Conservation (phyloP, 371 early-diverging fungal genomes). For the Apophysomyces variabilis region DNA sequence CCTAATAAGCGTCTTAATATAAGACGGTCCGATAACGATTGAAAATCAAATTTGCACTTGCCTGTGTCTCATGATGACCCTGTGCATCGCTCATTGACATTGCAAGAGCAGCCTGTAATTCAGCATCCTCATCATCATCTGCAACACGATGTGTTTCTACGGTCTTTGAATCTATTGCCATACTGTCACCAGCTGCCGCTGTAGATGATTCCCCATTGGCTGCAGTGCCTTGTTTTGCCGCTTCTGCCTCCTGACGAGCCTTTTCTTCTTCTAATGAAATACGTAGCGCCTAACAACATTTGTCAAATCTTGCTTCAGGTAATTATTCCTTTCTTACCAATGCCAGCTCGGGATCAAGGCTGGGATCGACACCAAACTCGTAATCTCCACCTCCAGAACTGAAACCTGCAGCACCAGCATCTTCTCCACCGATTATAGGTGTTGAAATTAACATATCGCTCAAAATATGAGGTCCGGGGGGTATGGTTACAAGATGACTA, state of each 20-base stretch:
- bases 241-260: conserved; percentile 84
- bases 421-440: conserved; percentile 86
- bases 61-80: conserved; percentile 9
- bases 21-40: neutral
- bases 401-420: conserved; percentile 72
- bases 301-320: neutral
- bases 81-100: conserved; percentile 65
- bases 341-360: conserved; percentile 95
- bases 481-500: conserved; percentile 91
- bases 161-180: conserved; percentile 54
- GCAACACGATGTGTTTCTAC: conserved; percentile 38
- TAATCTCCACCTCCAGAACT: conserved; percentile 69
- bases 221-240: conserved; percentile 52
- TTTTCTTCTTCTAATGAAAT: conserved; percentile 97
- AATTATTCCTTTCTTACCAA: conserved; percentile 55
- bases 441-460: conserved; percentile 88
- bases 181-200: conserved; percentile 37
- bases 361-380: conserved; percentile 97
- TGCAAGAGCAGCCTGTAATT: conserved; percentile 55
- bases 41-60: conserved; percentile 6
- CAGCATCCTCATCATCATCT: conserved; percentile 48
- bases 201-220: conserved; percentile 43
- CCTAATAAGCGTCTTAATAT: conserved; percentile 19
- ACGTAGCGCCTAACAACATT: conserved; percentile 72
- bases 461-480: conserved; percentile 94